Conservation (phyloP, 2,329 filamentous ascomycete genomes). For the Neophaeococcomyces mojaviensis region DNA sequence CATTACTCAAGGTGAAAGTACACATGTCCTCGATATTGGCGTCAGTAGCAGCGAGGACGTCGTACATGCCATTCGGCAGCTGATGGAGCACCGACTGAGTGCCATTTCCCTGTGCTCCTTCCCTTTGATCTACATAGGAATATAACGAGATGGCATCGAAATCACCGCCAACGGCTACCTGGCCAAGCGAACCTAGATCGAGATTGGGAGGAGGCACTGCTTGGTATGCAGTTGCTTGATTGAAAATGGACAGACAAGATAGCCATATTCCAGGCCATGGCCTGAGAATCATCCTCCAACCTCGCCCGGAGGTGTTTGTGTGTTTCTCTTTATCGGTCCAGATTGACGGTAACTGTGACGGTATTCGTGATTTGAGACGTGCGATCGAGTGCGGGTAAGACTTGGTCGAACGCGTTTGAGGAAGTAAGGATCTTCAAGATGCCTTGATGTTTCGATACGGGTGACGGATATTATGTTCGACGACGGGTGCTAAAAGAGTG, state of each 20-base stretch:
- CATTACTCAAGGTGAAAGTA: constrained; percentile 60
- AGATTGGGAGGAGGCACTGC: constrained; percentile 62
- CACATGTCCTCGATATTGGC: constrained; percentile 87
- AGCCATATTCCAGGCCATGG: constrained; percentile 7
- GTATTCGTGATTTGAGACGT: background rate
- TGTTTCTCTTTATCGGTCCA: background rate
- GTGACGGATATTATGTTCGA: constrained; percentile 7
- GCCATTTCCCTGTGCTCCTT: constrained; percentile 64
- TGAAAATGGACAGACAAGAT: background rate
- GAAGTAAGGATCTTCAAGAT: background rate
- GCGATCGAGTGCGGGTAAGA: background rate
- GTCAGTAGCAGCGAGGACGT: constrained; percentile 67
- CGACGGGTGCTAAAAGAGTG: constrained; percentile 22
- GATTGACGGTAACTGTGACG: background rate
- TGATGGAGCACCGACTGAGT: constrained; percentile 72
- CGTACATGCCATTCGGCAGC: constrained; percentile 78
- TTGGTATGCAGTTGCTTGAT: constrained; percentile 9
- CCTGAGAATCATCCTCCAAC: constrained; percentile 1
- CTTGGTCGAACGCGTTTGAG: background rate
- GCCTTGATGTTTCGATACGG: constrained; percentile 10
- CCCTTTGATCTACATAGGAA: constrained; percentile 71
- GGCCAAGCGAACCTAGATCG: constrained; percentile 69
- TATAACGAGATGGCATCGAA: constrained; percentile 90
- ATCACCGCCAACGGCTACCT: constrained; percentile 78
- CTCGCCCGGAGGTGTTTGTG: constrained; percentile 2